Evolutionary conservation across 2,329 filamentous ascomycete genomes (phyloP).

Genomic region (Metarhizium album): DNA sequence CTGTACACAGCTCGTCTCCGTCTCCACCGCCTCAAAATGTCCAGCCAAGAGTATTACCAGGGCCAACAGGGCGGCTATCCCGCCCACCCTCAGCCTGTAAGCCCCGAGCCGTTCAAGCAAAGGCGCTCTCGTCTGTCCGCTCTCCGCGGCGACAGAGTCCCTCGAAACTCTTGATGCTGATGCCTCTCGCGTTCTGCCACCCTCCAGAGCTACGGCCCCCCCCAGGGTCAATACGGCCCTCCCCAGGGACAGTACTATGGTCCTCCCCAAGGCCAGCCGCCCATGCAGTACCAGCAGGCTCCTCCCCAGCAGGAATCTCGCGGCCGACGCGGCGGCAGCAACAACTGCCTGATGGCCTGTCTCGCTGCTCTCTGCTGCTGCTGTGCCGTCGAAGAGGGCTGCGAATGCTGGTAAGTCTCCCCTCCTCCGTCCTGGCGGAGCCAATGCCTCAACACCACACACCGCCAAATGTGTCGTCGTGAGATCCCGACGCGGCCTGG

Average conservation of each 20-base stretch:
- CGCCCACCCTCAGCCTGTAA: slow-evolving; percentile 29
- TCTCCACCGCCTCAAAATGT: slow-evolving; percentile 19
- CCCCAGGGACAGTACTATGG: slow-evolving; percentile 22
- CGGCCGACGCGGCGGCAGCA: slow-evolving; percentile 20
- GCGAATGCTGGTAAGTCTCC: slow-evolving; percentile 35
- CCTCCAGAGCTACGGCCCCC: slow-evolving; percentile 19
- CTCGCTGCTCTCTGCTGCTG: slow-evolving; percentile 40
- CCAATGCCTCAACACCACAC: background rate
- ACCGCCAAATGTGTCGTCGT: background rate
- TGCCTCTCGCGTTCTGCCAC: background rate
- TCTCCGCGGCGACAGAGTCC: background rate
- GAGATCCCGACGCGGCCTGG: background rate
- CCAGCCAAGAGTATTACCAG: slow-evolving; percentile 31
- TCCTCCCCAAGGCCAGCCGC: slow-evolving; percentile 25
- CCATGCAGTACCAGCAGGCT: slow-evolving; percentile 33
- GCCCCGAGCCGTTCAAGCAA: slow-evolving; percentile 8
- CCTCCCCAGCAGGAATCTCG: slow-evolving; percentile 20
- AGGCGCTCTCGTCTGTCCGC: background rate
- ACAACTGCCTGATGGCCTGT: slow-evolving; percentile 35
- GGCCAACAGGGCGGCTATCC: slow-evolving; percentile 25
- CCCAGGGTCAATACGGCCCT: slow-evolving; percentile 21
- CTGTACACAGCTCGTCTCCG: background rate
- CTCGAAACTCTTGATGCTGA: slow-evolving; percentile 1
- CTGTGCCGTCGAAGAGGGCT: slow-evolving; percentile 38
- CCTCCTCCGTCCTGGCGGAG: background rate